A percentile compares a stretch with the other conserved stretches of the same genome.
phyloP scores from a whole-genome alignment of 106 monocot genomes.

The Alisma plantagoaquatica region DNA sequence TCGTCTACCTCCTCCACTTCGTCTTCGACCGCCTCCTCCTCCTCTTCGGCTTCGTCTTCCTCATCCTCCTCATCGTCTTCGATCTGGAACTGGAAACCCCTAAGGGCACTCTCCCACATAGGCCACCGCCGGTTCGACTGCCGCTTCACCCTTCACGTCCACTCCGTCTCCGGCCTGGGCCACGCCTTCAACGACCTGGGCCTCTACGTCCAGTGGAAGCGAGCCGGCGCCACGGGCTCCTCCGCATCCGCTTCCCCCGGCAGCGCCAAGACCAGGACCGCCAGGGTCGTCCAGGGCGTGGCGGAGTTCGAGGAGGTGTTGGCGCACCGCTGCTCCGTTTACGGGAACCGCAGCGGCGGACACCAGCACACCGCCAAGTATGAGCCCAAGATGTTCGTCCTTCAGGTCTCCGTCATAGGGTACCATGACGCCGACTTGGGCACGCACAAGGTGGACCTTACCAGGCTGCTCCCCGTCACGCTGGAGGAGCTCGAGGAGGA shows the following conservation, averaged over 20 bases:
- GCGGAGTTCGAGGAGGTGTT: conserved; percentile 68
- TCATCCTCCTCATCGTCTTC: conserved; percentile 20
- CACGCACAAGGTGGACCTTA: conserved; percentile 59
- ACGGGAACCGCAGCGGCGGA: conserved; percentile 29
- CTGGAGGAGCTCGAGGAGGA: conserved; percentile 60
- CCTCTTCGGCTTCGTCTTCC: too few species aligned
- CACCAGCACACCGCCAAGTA: conserved; percentile 52
- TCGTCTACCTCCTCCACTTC: too few species aligned
- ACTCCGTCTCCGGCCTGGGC: conserved; percentile 54
- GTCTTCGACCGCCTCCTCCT: too few species aligned
- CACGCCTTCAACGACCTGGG: conserved; percentile 25
- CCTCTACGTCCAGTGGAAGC: conserved; percentile 55
- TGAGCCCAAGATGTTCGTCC: conserved; percentile 51
- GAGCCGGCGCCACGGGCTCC: conserved; percentile 25
- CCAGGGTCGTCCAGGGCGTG: conserved; percentile 24
- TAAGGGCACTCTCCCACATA: conserved; percentile 60
- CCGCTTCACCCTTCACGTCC: conserved; percentile 67
- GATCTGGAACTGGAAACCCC: conserved; percentile 59
- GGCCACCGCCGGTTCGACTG: conserved; percentile 72
- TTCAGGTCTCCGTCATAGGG: conserved; percentile 31
- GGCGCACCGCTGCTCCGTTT: conserved; percentile 48
- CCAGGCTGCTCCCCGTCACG: conserved; percentile 57
- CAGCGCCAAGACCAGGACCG: conserved; percentile 34
- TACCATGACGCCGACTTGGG: conserved; percentile 62
- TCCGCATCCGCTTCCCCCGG: conserved; percentile 28